Conservation (phyloP, 768 basidiomycete genomes). For the Lactarius deliciosus region DNA sequence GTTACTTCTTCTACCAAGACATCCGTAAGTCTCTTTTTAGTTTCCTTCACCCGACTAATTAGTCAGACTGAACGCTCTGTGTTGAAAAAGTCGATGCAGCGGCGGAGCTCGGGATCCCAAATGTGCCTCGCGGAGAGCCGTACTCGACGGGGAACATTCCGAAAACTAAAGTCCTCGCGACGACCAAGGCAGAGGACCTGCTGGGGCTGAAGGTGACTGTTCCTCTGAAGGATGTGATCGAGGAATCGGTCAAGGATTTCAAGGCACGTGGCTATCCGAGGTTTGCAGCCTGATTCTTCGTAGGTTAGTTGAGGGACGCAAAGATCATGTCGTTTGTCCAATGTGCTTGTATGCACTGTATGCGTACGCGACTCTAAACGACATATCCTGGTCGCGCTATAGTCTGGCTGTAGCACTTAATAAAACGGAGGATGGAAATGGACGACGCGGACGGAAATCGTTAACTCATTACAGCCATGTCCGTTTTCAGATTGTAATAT, state of each 20-base stretch:
- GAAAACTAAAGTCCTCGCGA: neutral
- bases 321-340: neutral
- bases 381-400: neutral
- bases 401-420: too few relatives aligned
- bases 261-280: constrained; percentile 20
- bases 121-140: constrained; percentile 17
- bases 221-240: constrained; percentile 15
- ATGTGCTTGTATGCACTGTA: neutral
- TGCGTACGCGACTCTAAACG: neutral
- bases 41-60: neutral
- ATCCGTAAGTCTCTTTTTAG: neutral
- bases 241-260: constrained; percentile 17
- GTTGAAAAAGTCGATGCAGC: constrained; percentile 11
- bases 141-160: neutral
- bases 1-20: constrained; percentile 20
- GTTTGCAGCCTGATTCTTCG: neutral
- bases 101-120: constrained; percentile 14
- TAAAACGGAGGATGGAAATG: too few relatives aligned
- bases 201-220: constrained; percentile 7
- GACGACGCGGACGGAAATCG: too few relatives aligned
- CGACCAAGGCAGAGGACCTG: constrained; percentile 14
- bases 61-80: neutral
- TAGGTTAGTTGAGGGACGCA: neutral
- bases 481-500: too few relatives aligned
- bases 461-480: too few relatives aligned